Evolutionary conservation across 139 green algal genomes (phyloP), one percentile per base, ranked within the genome.

Genomic region (Chlamydomonas sp.): DNA sequence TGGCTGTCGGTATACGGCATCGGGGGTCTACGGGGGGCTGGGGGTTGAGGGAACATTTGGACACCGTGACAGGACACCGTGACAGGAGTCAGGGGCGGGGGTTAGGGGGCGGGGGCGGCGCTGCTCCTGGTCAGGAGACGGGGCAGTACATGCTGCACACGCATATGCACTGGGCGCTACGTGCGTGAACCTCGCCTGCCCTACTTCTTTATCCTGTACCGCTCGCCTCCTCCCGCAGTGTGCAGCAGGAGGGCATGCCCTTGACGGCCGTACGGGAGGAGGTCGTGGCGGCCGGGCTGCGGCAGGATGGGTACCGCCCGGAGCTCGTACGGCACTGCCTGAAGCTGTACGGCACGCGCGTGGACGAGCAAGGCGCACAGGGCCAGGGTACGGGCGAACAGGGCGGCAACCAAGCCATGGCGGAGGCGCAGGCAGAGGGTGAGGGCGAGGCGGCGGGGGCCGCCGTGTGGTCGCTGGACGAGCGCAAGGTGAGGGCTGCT

Each of bases 321-420:
- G 79, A 81, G 6, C 67, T 96, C 4, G 86, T 88, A 12, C 71
- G 80, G 77, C 94, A 96, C 90, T 95, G 91, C 92, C 83, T 96
- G 57, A 59, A 57, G 6, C 74, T 90, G 69, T 96, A 90, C 68
- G 90, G 91, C 68, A 80, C 10, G 62, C 73, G 5, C n/a, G 62
- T 18, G 31, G 71, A 6, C 7, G 3, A 59, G 71, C 69, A 62
- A 2, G 69, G 69, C 12, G 68, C 3, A 18, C 18, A 60, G 12
- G 81, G n/a, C 31, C 31, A 49, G 31, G 31, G 31, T n/a, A 62
- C 81, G 61, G 2, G 31, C 31, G 31, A 49, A 0, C 31, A 49
- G 31, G 31, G 31, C 31, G 31, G 31, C 31, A 49, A 4, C 17
- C 74, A 31, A 67, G 59, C 75, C 5, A 16, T 14, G 5, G 16